A percentile compares a stretch with the other conserved stretches of the same genome.
Evolutionary conservation across 345 rosid genomes (phyloP).

Genomic region (Nephelium lappaceum): DNA sequence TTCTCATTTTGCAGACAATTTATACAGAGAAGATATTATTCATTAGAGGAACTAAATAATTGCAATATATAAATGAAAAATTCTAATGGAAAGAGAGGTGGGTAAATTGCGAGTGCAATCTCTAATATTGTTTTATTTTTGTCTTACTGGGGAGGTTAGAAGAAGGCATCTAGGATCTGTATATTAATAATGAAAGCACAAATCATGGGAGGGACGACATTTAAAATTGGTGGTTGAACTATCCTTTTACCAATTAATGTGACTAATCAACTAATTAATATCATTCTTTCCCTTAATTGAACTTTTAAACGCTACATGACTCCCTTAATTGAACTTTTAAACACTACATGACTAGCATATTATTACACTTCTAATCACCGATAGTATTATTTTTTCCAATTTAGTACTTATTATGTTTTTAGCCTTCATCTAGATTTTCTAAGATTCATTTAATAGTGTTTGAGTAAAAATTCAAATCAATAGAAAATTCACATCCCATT

Average conservation of each 20-base stretch:
- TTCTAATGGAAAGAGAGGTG: background rate
- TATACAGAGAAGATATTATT: background rate
- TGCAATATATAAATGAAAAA: background rate
- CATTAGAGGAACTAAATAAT: background rate
- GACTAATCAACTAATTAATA: slow-evolving; percentile 11
- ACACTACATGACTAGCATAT: background rate
- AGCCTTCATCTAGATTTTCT: too few relatives aligned
- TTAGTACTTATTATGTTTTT: too few relatives aligned
- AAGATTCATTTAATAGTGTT: too few relatives aligned
- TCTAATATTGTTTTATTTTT: slow-evolving; percentile 1
- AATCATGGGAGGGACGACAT: background rate
- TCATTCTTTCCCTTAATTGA: background rate
- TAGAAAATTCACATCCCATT: too few relatives aligned
- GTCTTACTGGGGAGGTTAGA: background rate
- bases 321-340: background rate
- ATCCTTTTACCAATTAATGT: slow-evolving; percentile 6
- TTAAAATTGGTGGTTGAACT: slow-evolving; percentile 16
- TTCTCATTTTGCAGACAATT: too few relatives aligned
- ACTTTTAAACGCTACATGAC: too few relatives aligned
- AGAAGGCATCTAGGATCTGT: too few relatives aligned
- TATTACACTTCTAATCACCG: background rate
- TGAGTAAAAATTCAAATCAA: too few relatives aligned
- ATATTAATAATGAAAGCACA: background rate
- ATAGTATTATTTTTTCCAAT: too few relatives aligned
- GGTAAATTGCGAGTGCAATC: background rate